Evolutionary conservation across 352 stramenopile species (phyloP), one percentile per base, ranked within the genome.

Genomic region (Phytophthora capsici): DNA sequence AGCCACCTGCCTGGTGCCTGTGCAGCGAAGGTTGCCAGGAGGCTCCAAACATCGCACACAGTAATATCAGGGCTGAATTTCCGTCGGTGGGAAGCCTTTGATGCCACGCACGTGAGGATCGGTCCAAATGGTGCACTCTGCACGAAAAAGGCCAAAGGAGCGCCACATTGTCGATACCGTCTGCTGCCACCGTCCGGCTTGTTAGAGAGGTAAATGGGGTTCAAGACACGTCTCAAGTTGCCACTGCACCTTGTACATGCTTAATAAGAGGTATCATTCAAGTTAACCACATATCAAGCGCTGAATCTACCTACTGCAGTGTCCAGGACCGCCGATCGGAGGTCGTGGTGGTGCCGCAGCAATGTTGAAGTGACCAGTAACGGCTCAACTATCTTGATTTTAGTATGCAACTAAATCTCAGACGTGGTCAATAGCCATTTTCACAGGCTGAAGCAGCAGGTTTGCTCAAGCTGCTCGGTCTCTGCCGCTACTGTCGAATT

Each of bases 321-420:
- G 37, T 44, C 20, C 2, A 43, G 9, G 45, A 28, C 43, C 5
- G 28, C 19, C 14, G 36, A 49, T 49, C 19, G 9, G 32, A 47
- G 13, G 45, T 43, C 7, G 13, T 57, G 48, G 57, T 23, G 58
- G 40, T 61, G 30, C 50, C 34, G n/a, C 32, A 56, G 25, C 1
- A 22, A 67, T 46, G 60, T 68, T 68, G 52, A 63, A 68, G 60
- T 53, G 44, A 20, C 19, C n/a, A 16, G 59, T 62, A 60, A 66
- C 58, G 58, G 48, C 23, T 55, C 38, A 55, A 60, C 55, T n/a
- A 28, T 41, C 38, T 66, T 49, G 25, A 62, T 30, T 50, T 60
- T 32, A 48, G 47, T 66, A 66, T 49, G 57, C 13, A 43, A 4
- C 1, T 2, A 6, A 3, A 28, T 28, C 20, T 17, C 45, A 50